Evolutionary conservation across 2,329 filamentous ascomycete species (phyloP), one percentile per base, ranked within the genome.

Genomic region (Hypoxylon sp.): DNA sequence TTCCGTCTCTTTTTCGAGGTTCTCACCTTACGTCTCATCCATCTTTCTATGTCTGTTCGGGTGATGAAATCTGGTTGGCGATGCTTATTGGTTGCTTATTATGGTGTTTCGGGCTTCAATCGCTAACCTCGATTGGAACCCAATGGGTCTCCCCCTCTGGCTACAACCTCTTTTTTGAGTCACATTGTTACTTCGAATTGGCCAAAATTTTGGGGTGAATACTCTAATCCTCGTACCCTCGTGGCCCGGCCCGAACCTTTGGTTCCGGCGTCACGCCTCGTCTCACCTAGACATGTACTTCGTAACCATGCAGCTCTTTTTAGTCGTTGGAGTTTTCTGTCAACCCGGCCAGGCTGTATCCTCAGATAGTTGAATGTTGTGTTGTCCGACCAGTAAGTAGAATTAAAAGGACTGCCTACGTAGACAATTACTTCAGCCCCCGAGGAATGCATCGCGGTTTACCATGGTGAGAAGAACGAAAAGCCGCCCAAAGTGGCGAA

Each of bases 401-500:
- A 33, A 63, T 35, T 31, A 56, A 44, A 58, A 48, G 44, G 39
- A 50, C 31, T 29, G 24, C 59, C 14, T 63, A 63, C 37, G 56
- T 55, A 59, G 42, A 26, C 17, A 50, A 44, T 29, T 39, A 35
- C 42, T 51, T 62, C 29, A 39, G 13, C 24, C 52, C 35, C 50
- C 57, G n/a, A 65, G 48, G 13, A 39, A 71, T 17, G 35, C 24
- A 29, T 63, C 39, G 24, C 26, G 14, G 59, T 58, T 46, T 58
- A 61, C 61, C 61, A 54, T 68, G 61, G 57, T 68, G 68, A 67
- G 55, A 46, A 29, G 14, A 55, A 54, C n/a, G 51, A 57, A 58
- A 58, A 66, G 61, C 68, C 67, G 65, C 71, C 69, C 63, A 70
- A 71, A 71, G 71, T 73, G 71, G 69, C 71, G 56, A 70, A 65